These are phyloP conservation scores for Serendipita sp. DNA, from an alignment of 768 basidiomycete species.

Conservation along the genomic window DNA sequence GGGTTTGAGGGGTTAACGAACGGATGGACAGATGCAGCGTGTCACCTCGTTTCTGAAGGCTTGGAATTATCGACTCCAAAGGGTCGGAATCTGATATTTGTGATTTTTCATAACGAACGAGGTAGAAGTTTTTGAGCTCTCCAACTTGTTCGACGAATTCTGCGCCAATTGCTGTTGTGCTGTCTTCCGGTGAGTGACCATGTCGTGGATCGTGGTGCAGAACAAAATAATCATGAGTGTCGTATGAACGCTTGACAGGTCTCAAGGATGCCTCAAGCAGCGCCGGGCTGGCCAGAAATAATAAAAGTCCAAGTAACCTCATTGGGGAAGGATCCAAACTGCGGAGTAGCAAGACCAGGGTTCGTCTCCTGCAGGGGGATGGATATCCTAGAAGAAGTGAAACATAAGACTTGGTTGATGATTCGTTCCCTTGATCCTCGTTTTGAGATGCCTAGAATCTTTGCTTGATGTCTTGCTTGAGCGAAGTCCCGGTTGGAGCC, in stretches of 20 bases:
- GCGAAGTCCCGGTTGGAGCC: no score
- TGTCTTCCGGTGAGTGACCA: slow-evolving; percentile 40
- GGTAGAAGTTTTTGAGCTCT: slow-evolving; percentile 66
- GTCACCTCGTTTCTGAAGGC: slow-evolving; percentile 11
- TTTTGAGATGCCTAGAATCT: no score
- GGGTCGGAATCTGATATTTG: slow-evolving; percentile 15
- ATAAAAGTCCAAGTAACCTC: not conserved
- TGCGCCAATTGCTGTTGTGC: slow-evolving; percentile 46
- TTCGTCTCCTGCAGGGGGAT: no score
- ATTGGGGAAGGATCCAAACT: not conserved
- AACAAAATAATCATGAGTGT: slow-evolving; percentile 60
- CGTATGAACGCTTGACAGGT: slow-evolving; percentile 19
- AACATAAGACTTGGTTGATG: no score
- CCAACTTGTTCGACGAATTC: slow-evolving; percentile 82
- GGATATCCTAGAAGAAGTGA: no score
- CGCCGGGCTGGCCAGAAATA: not conserved
- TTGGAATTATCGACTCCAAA: slow-evolving; percentile 27
- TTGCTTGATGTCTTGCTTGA: no score
- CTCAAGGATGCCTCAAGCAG: not conserved
- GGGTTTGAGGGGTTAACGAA: slow-evolving; percentile 43
- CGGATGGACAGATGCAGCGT: slow-evolving; percentile 38
- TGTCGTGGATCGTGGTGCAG: slow-evolving; percentile 43
- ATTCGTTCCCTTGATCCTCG: no score
- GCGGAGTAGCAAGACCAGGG: no score
- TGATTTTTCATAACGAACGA: slow-evolving; percentile 47